Conservation (phyloP, 208 protist genomes). For the Acanthamoeba lenticulata region DNA sequence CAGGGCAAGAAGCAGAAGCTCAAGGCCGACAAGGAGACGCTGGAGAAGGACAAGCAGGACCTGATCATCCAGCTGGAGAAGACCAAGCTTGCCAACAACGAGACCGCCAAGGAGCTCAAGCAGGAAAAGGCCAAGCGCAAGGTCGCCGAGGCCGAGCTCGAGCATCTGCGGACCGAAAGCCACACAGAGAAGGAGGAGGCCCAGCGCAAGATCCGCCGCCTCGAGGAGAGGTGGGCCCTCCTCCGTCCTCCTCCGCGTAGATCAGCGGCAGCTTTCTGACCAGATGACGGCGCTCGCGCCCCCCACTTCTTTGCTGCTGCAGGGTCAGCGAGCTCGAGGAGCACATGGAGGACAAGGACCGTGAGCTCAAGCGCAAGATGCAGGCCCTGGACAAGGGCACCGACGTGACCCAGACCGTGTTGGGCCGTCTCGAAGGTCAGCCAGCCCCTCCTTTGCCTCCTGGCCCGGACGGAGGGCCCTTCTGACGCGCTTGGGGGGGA, state of each 20-base stretch:
- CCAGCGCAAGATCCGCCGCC: background rate
- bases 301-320: background rate
- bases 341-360: background rate
- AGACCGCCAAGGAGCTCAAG: background rate
- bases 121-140: constrained; percentile 19
- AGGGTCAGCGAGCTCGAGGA: background rate
- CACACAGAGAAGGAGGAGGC: background rate
- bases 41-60: background rate
- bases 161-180: background rate
- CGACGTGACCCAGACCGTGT: background rate
- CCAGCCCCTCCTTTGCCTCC: too few relatives aligned
- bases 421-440: too few relatives aligned
- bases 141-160: background rate
- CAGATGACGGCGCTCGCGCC: background rate
- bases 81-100: background rate
- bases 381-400: constrained; percentile 29
- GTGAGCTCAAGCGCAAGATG: background rate
- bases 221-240: background rate
- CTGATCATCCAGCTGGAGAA: background rate
- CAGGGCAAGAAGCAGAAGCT: constrained; percentile 37
- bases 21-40: background rate
- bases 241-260: too few relatives aligned
- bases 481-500: too few relatives aligned
- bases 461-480: too few relatives aligned
- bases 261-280: background rate